Evolutionary conservation across 257 asterid species (phyloP).

Genomic region (Plantago major): DNA sequence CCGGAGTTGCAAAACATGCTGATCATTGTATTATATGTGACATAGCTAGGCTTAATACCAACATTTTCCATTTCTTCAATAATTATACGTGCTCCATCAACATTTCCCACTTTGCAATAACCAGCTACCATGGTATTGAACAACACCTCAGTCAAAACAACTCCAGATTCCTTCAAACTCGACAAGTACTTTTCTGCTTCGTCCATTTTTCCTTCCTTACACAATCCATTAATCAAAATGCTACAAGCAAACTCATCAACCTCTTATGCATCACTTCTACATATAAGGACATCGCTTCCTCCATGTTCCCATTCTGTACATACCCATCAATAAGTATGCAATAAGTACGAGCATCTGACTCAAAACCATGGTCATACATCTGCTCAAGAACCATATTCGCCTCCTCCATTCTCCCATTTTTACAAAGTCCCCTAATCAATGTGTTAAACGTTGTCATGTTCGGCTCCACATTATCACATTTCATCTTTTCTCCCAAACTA

Average conservation of each 20-base stretch:
- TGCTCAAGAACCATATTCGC: constrained; percentile 48
- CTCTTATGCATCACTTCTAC: constrained; percentile 44
- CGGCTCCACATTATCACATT: too few species aligned
- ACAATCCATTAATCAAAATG: constrained; percentile 57
- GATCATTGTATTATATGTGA: constrained; percentile 61
- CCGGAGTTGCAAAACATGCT: constrained; percentile 43
- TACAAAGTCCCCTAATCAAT: too few species aligned
- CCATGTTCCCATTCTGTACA: constrained; percentile 45
- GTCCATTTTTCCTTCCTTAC: constrained; percentile 54
- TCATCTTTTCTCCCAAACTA: too few species aligned
- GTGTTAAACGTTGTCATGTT: too few species aligned
- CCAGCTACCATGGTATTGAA: constrained; percentile 61
- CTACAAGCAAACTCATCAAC: constrained; percentile 45
- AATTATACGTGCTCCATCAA: constrained; percentile 45
- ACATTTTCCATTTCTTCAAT: constrained; percentile 54
- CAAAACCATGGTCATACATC: constrained; percentile 52
- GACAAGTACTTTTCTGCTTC: constrained; percentile 48
- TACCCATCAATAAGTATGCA: constrained; percentile 66
- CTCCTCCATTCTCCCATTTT: too few species aligned
- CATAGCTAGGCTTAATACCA: constrained; percentile 50
- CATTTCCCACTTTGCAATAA: constrained; percentile 46
- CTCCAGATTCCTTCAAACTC: constrained; percentile 45
- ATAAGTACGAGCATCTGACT: constrained; percentile 63
- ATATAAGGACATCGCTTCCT: constrained; percentile 49
- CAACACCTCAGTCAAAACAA: constrained; percentile 50